Base-by-base conservation (phyloP, 169 alveolate genomes). In the Perkinsus marinus region DNA sequence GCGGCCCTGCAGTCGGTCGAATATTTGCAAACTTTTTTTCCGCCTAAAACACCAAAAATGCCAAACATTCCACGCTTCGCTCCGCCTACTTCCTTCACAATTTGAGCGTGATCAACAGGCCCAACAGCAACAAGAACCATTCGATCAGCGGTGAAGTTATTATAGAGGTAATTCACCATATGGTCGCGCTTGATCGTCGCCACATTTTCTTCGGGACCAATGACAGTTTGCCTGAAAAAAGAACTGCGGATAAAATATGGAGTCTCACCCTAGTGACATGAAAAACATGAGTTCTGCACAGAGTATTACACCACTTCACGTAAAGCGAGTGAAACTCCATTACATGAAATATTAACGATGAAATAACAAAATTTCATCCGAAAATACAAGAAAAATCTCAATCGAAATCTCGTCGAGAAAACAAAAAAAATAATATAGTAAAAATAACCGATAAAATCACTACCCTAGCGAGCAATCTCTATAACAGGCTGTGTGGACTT, bases 61-160 rank as follows among this genome's bases (percentile, higher is more conserved):
- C 34, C 7, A 57, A 57, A 57, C 79, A 26, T 6, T 13, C 26
- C 26, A 57, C 79, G 79, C 79, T 57, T 57, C 79, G 79, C 79
- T 57, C 79, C 79, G 79, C 79, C 22, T 6, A 57, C 79, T 16
- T 57, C 79, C 39, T 41, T 79, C 46, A 91, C 92, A 13, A 92
- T 47, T 92, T 90, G 89, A 39, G 46, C 36, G 93, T 92, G 94
- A 79, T 92, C 92, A 43, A 92, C 91, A 36, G 47, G 90, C 0
- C 94, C 94, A 34, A 90, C 94, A 0, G 93, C 94, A 0, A 90
- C 94, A 3, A 79, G 9, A 9, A 89, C 94, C 96, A 98, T 95
- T 69, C 98, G 96, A 68, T 97, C 98, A 26, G 99, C 98, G 46
- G 96, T 96, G 94, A 98, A 98, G 93, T 98, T 97, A 22, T 94